Evolutionary conservation across 352 stramenopile genomes (phyloP), one percentile per base, ranked within the genome.

Genomic region (Phytophthora pluvialis): DNA sequence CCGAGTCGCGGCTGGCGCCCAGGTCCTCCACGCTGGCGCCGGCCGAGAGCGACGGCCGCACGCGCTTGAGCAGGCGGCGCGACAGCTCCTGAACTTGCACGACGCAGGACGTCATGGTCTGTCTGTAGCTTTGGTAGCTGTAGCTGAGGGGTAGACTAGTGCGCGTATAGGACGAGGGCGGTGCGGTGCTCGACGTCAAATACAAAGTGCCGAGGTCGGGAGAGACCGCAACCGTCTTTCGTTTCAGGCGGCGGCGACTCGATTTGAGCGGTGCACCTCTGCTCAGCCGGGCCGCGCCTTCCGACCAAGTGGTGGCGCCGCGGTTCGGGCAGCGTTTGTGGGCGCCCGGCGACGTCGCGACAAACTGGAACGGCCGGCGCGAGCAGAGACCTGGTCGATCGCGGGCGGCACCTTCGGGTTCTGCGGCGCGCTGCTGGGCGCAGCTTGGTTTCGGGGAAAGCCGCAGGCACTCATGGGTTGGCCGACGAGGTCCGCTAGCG

Each of bases 31-130:
- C 60, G 46, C 26, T 56, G 9, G 55, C 47, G 43, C 38, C 38
- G 15, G 60, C 13, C 25, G 70, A 25, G 7, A 82, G 59, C 44
- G 78, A 73, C 32, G 75, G 74, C 28, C 75, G 68, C 55, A 82
- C 47, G 33, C 77, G 77, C 72, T 85, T 85, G 28, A 81, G 63
- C 10, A 85, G 50, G 44, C 68, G 70, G 29, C 59, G 60, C 10
- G 72, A 67, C 5, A 81, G 56, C 26, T 80, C 72, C 45, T 70
- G 69, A 54, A 80, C 66, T 61, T 75, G 71, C 47, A 78, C 69
- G 15, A 88, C 57, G 49, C 78, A 86, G 33, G 81, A 87, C 36
- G 77, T 78, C 78, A 86, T 77, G 45, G 11, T 57, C 3, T 52
- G 40, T 39, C 38, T 53, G 39, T 62, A 44, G n/a, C 12, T 51